These are phyloP conservation scores for Hylodesmum podocarpum DNA, from an alignment of 306 rosid species.

Conservation along the genomic window DNA sequence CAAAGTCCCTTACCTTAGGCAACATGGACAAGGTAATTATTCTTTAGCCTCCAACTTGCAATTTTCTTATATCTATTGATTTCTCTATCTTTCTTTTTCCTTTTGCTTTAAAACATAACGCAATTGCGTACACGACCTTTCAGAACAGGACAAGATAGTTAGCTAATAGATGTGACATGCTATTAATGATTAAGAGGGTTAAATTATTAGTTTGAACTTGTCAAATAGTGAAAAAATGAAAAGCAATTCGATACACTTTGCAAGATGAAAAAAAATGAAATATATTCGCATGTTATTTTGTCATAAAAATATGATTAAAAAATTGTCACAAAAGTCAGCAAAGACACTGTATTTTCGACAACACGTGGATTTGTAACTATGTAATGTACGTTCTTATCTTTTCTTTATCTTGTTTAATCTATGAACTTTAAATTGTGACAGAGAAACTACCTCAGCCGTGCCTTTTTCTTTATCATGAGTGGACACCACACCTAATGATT, in stretches of 20 bases:
- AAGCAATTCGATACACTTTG: not conserved
- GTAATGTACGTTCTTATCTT: not conserved
- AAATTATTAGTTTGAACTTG: not conserved
- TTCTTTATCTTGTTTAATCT: not conserved
- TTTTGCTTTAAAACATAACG: not conserved
- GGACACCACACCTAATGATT: constrained; percentile 17
- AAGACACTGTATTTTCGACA: constrained; percentile 8
- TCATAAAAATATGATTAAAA: no score
- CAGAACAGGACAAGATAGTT: not conserved
- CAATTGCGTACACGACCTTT: constrained; percentile 12
- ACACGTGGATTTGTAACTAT: not conserved
- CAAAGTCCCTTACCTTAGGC: not conserved
- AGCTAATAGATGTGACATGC: not conserved
- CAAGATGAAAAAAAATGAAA: not conserved
- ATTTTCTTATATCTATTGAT: not conserved
- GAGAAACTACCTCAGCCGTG: not conserved
- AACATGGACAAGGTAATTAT: not conserved
- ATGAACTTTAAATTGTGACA: constrained; percentile 1
- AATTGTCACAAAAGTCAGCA: not conserved
- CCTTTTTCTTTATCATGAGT: not conserved
- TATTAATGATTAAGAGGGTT: not conserved
- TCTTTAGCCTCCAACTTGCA: constrained; percentile 13
- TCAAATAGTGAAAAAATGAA: not conserved
- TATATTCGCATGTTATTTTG: not conserved
- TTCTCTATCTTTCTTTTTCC: not conserved